Percentiles rank a stretch among this genome's conserved stretches.
Conservation (phyloP, 768 basidiomycete genomes). For the Leccinum imitatum region DNA sequence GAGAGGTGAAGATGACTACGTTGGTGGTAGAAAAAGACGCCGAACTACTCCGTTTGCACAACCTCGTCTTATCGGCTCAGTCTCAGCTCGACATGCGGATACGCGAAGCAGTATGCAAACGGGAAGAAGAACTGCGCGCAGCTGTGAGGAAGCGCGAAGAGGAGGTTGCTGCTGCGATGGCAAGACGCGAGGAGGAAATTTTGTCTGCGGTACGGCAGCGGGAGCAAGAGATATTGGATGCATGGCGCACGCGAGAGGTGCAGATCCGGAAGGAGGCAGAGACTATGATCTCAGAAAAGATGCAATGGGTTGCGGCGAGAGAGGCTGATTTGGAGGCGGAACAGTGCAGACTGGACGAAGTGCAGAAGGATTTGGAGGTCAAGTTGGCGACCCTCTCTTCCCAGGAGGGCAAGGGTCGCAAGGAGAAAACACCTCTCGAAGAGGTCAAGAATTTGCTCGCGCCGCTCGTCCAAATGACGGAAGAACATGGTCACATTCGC, state of each 20-base stretch:
- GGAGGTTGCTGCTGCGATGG: conserved; percentile 65
- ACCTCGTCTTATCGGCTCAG: conserved; percentile 40
- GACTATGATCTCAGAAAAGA: conserved; percentile 36
- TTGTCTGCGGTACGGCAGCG: conserved; percentile 63
- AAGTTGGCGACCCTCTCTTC: conserved; percentile 47
- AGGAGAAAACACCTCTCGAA: conserved; percentile 62
- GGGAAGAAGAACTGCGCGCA: conserved; percentile 69
- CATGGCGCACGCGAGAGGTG: conserved; percentile 55
- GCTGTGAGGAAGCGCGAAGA: conserved; percentile 67
- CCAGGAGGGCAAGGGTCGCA: conserved; percentile 38
- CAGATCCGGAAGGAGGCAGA: conserved; percentile 52
- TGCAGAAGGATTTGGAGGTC: conserved; percentile 50
- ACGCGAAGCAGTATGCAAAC: conserved; percentile 55
- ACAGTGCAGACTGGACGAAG: conserved; percentile 46
- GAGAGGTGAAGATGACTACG: conserved; percentile 50
- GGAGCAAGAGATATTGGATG: conserved; percentile 61
- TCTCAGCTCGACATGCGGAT: conserved; percentile 45
- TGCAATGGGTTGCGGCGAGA: conserved; percentile 48
- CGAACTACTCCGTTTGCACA: conserved; percentile 54
- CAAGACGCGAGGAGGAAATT: conserved; percentile 67
- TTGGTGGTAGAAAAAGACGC: conserved; percentile 56
- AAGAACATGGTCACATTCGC: conserved; percentile 26
- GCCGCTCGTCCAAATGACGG: conserved; percentile 43
- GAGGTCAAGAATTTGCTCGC: conserved; percentile 72
- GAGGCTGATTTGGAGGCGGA: conserved; percentile 57